Evolutionary conservation across 2,329 filamentous ascomycete species (phyloP), one percentile per base, ranked within the genome.

Genomic region (Fusarium annulatum): DNA sequence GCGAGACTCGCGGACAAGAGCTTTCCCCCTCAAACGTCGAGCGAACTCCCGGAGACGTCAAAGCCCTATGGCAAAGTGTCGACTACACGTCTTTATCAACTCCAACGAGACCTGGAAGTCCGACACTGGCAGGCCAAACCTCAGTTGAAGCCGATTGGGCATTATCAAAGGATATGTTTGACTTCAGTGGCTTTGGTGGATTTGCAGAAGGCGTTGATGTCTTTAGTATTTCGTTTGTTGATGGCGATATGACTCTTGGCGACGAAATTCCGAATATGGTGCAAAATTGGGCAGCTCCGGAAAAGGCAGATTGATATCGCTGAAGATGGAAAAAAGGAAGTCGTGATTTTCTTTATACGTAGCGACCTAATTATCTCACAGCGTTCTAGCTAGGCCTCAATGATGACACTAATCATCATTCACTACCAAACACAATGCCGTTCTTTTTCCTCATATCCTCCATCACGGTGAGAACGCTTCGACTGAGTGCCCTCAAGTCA

Each of bases 271-370:
- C 51, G 3, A 34, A 28, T 1, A 26, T 46, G 23, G n/a, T 21
- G n/a, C 55, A 46, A 46, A 45, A 34, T 48, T 57, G 43, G 38
- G 5, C 21, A 8, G 30, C 18, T 16, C 10, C 21, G 1, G 30
- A 18, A 18, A 38, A 26, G 18, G 6, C 19, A 36, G 15, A 16
- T 10, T 38, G 19, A 15, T 5, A 51, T 16, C 7, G 4, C 26
- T 28, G 26, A 28, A 28, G 26, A 28, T 28, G 26, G 19, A 21
- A 21, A 16, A 14, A 10, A 18, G 11, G 8, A 43, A 23, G 2
- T 8, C 16, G 26, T 15, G 10, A 1, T 18, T 91, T 68, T 83
- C 88, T 26, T 26, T 74, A 83, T 82, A 5, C 28, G 9, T n/a
- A 38, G 18, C 19, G 5, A 16, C 11, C 30, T 12, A 11, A 11